A percentile compares a stretch with the other conserved stretches of the same genome.
Conservation (phyloP, 371 early-diverging fungal genomes). For the Smittium mucronatum region DNA sequence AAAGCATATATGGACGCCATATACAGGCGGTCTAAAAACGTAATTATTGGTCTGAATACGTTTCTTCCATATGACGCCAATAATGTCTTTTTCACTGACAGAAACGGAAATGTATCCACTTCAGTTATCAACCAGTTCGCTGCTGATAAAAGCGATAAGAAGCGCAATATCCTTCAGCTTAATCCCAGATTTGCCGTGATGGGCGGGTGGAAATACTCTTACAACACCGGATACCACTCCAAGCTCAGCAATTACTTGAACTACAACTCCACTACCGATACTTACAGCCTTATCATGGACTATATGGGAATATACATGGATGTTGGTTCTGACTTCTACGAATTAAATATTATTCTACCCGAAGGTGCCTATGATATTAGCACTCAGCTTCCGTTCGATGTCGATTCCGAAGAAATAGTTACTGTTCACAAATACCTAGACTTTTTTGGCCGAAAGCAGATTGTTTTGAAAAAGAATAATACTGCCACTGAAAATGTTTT, state of each 20-base stretch:
- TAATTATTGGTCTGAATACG: constrained; percentile 35
- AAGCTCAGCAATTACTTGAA: constrained; percentile 43
- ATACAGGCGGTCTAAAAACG: constrained; percentile 16
- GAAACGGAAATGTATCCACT: constrained; percentile 94
- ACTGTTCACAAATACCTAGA: constrained; percentile 25
- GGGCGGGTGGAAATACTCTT: constrained; percentile 93
- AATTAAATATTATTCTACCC: constrained; percentile 67
- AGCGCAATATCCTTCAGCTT: constrained; percentile 53
- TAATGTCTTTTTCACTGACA: constrained; percentile 79
- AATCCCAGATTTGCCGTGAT: constrained; percentile 82
- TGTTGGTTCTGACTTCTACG: constrained; percentile 48
- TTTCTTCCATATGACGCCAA: constrained; percentile 51
- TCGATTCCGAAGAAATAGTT: constrained; percentile 10
- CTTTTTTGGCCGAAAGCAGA: constrained; percentile 24
- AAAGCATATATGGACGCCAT: constrained; percentile 15
- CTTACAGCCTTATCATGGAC: constrained; percentile 50
- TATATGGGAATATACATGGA: constrained; percentile 51
- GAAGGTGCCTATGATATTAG: constrained; percentile 73
- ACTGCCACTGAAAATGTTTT: constrained; percentile 1
- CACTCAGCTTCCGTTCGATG: constrained; percentile 19
- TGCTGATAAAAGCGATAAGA: background rate
- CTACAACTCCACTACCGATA: constrained; percentile 23
- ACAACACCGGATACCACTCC: constrained; percentile 81
- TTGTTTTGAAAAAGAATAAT: constrained; percentile 16
- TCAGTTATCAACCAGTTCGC: constrained; percentile 38